These are phyloP conservation scores for Candida pini DNA, from an alignment of 805 yeast species.

Conservation along the genomic window DNA sequence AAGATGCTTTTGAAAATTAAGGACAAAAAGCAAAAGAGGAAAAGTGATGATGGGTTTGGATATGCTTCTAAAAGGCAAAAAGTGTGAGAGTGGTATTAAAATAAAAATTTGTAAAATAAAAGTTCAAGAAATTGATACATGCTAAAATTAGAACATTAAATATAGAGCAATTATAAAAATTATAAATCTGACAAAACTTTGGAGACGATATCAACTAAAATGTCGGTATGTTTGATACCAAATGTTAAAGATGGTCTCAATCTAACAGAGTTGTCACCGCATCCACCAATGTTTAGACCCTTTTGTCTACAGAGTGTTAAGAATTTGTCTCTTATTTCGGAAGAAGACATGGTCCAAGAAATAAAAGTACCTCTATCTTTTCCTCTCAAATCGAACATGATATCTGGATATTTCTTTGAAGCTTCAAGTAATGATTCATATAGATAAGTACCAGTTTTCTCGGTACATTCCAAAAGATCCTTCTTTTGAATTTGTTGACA, in stretches of 20 bases:
- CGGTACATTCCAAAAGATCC: constrained; percentile 42
- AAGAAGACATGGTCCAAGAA: constrained; percentile 52
- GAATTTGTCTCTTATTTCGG: constrained; percentile 41
- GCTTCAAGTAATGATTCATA: constrained; percentile 37
- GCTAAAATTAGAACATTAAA: too few species aligned
- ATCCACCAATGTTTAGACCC: constrained; percentile 66
- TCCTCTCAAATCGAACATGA: constrained; percentile 51
- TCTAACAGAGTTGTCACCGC: constrained; percentile 54
- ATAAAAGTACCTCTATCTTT: constrained; percentile 59
- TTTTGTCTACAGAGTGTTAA: constrained; percentile 39
- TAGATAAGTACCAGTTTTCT: constrained; percentile 50
- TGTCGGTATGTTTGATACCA: constrained; percentile 55
- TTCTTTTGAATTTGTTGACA: constrained; percentile 47
- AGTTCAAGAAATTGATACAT: too few species aligned
- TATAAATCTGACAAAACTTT: constrained; percentile 24
- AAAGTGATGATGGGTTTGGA: neutral
- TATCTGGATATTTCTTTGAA: constrained; percentile 35
- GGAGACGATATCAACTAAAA: constrained; percentile 38
- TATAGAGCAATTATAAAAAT: neutral
- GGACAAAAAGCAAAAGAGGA: constrained; percentile 29
- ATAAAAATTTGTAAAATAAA: too few species aligned
- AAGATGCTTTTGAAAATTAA: constrained; percentile 49
- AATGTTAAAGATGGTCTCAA: constrained; percentile 63
- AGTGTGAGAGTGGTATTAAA: too few species aligned
- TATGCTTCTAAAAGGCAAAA: neutral